Conservation (phyloP, 2,329 filamentous ascomycete genomes). For the Cladosporium sphaerospermum region DNA sequence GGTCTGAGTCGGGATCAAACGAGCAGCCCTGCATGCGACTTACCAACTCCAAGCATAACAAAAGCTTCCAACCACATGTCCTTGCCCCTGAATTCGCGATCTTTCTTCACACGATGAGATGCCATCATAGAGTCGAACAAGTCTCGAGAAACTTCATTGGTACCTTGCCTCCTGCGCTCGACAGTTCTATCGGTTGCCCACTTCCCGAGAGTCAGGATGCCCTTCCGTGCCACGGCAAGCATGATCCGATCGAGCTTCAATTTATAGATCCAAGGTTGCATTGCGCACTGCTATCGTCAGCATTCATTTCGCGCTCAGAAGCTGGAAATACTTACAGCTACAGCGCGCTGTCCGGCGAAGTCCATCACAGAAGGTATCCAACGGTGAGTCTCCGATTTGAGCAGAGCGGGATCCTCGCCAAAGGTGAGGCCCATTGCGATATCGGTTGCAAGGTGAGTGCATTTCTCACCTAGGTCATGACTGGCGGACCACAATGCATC, state of each 20-base stretch:
- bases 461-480: too few species aligned
- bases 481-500: too few species aligned
- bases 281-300: neutral
- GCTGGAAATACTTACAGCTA: too few species aligned
- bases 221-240: neutral
- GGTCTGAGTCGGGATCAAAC: too few species aligned
- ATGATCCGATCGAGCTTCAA: neutral
- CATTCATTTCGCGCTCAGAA: too few species aligned
- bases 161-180: neutral
- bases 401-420: too few species aligned
- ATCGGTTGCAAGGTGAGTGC: too few species aligned
- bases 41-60: neutral
- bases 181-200: neutral
- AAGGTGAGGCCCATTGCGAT: too few species aligned
- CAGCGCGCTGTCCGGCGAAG: too few species aligned
- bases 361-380: too few species aligned
- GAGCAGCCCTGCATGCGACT: neutral
- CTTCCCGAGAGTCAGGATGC: neutral
- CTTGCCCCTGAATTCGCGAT: neutral
- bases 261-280: neutral
- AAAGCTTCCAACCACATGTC: neutral
- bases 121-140: neutral
- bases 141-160: neutral
- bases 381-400: too few species aligned
- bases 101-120: neutral